Evolutionary conservation across 2,329 filamentous ascomycete genomes (phyloP), one percentile per base, ranked within the genome.

Genomic region (Aspergillus sergii): DNA sequence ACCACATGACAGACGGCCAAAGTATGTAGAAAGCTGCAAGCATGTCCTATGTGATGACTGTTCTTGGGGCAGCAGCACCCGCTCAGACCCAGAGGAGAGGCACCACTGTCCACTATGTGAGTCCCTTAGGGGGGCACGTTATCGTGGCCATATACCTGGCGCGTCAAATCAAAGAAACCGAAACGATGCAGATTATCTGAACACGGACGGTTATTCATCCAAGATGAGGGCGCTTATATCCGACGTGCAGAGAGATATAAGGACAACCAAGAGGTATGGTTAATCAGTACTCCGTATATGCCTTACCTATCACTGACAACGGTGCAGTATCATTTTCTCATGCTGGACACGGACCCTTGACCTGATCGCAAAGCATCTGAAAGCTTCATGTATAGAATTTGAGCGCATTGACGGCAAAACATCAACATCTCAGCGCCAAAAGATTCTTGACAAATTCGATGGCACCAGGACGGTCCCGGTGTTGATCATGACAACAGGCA

Each of bases 341-440:
- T 81, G 76, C 61, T 84, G 80, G 82, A 83, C 79, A 0, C 69
- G 76, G 0, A 82, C 80, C 0, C 69, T 84, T 0, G 69, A 80
- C 26, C 70, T 84, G 0, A 66, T 83, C 0, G 69, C 63, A 1
- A 21, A n/a, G 5, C 61, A 60, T 21, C 16, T 63, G 8, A 36
- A 51, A 23, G 8, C 28, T 7, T 45, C 36, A 4, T n/a, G 34
- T 4, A 58, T 60, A 36, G 16, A 19, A 3, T 57, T 60, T 36
- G 43, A 36, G 2, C 51, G 57, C 7, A 63, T 63, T 23, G 58
- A 63, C 23, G 54, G 61, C 16, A 60, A 54, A 46, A 57, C 54
- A n/a, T 43, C 48, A 4, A 32, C 58, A 14, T 34, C 58, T 14
- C 19, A 57, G 45, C 61, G 61, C 16, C 57, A 57, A 16, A 45